Conservation (phyloP, 306 rosid species). For the Carpinus viminea region DNA sequence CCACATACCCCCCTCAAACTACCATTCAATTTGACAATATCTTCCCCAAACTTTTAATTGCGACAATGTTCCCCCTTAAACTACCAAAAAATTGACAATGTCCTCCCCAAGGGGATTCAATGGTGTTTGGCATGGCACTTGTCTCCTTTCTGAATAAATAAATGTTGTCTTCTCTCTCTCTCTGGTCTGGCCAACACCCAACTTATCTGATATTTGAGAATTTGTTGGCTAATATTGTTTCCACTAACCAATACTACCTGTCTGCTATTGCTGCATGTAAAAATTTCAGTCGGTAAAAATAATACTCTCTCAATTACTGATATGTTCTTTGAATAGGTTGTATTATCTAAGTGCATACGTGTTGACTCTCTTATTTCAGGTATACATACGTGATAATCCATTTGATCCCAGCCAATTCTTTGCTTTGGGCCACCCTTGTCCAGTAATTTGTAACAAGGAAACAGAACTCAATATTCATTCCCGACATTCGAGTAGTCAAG, state of each 20-base stretch:
- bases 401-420: slow-evolving; percentile 76
- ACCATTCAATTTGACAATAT: too few relatives aligned
- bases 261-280: not conserved
- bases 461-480: slow-evolving; percentile 52
- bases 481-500: slow-evolving; percentile 28
- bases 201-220: not conserved
- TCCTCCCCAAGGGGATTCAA: not conserved
- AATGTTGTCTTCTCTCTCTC: not conserved
- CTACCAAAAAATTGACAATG: too few relatives aligned
- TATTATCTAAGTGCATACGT: not conserved
- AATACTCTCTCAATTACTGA: not conserved
- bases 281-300: not conserved
- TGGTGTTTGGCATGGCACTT: slow-evolving; percentile 4
- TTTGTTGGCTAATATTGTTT: not conserved
- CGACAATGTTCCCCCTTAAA: too few relatives aligned
- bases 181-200: not conserved
- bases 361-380: slow-evolving; percentile 44
- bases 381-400: slow-evolving; percentile 74
- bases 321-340: not conserved
- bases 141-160: not conserved
- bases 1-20: too few relatives aligned
- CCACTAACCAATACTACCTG: not conserved
- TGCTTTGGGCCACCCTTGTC: slow-evolving; percentile 81
- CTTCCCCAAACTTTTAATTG: too few relatives aligned
- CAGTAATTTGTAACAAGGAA: slow-evolving; percentile 56